Evolutionary conservation across 2,329 filamentous ascomycete genomes (phyloP), one percentile per base, ranked within the genome.

Genomic region (Dactylellina cionopaga): DNA sequence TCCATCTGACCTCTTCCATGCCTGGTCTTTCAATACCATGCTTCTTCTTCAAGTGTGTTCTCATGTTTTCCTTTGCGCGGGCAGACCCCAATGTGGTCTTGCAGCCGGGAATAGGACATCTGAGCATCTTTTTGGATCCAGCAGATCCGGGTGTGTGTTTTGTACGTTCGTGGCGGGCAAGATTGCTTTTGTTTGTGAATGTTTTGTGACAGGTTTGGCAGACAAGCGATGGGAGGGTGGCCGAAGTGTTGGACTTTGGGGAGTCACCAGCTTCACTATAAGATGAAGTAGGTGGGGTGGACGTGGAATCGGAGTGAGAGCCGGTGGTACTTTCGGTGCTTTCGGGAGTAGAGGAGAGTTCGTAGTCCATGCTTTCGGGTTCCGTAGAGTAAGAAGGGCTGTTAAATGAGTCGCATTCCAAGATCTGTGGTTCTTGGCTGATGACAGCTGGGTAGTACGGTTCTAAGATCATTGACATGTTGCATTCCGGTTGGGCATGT

Each of bases 161-260:
- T 17, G 68, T 72, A 22, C 68, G 59, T 47, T 59, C 54, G 24
- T 72, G 68, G 25, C 68, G 68, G n/a, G 59, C 46, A 11, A 72
- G 54, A 15, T 72, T 72, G n/a, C 59, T 65, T 64, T 65, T 72
- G 44, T 72, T 72, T 33, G 59, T 65, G 47, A 72, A 59, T n/a
- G 59, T 55, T 22, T 65, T 65, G 33, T 41, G 51, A 29, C 68
- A 72, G n/a, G 52, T 65, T 46, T 43, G 44, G 49, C 68, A 72
- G 33, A 60, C 46, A 29, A 65, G 60, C 29, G 52, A 58, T 59
- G 59, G 66, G 15, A 37, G 43, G 6, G 66, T 35, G 27, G 58
- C 41, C 5, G 66, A 44, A 3, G 31, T 44, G 43, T 55, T 55
- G 31, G 56, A 64, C 44, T 51, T 71, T 9, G 66, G 66, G 41